phyloP scores from a whole-genome alignment of 1,284 basidiomycete genomes.

The Irpex sp. region DNA sequence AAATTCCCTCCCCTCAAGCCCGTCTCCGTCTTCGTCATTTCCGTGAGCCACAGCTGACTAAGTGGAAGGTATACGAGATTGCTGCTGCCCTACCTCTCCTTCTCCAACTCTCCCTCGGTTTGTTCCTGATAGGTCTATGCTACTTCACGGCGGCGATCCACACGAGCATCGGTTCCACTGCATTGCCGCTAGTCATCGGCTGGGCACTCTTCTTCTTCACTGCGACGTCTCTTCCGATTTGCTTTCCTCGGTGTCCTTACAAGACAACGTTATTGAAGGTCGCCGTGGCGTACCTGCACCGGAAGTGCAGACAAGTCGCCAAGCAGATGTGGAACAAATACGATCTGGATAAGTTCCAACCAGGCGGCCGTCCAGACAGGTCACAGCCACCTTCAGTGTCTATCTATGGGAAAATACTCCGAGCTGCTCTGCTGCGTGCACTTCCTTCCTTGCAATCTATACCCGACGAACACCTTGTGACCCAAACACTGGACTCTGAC shows the following conservation, averaged over 20 bases:
- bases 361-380: no score
- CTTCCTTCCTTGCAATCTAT: no score
- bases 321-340: no score
- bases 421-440: no score
- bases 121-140: conserved; percentile 4
- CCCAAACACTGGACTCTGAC: no score
- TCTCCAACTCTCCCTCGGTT: conserved; percentile 1
- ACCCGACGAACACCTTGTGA: no score
- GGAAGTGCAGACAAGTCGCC: no score
- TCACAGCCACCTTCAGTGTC: no score
- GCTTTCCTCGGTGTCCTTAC: conserved; percentile 2
- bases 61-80: conserved; percentile 7
- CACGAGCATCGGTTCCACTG: background rate
- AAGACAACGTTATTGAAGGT: background rate
- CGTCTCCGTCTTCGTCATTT: background rate
- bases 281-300: no score
- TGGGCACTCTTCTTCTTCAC: conserved; percentile 2
- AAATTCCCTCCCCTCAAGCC: background rate
- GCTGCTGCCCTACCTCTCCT: background rate
- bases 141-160: conserved; percentile 3
- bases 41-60: background rate
- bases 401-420: no score
- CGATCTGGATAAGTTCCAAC: no score
- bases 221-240: background rate
- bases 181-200: background rate